phyloP scores from a whole-genome alignment of 1,139 yeast species.

The Ogataea hybrid region DNA sequence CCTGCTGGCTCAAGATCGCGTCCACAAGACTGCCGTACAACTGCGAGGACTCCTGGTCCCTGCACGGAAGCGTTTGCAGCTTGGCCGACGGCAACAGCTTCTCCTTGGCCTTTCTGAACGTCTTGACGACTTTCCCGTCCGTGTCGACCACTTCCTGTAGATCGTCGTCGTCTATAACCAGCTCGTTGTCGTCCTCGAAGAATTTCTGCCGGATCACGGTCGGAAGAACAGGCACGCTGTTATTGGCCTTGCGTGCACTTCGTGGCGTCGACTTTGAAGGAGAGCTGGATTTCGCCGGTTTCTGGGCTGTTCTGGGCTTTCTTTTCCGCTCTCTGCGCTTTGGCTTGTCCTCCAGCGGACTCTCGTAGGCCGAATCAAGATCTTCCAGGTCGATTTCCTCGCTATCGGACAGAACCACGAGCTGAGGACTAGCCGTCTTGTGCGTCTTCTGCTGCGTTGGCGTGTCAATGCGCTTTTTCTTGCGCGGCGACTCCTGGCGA shows the following conservation, averaged over 20 bases:
- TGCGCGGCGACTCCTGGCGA: slow-evolving; percentile 16
- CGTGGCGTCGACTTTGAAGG: neutral
- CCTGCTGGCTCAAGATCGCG: slow-evolving; percentile 70
- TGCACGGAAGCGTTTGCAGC: slow-evolving; percentile 72
- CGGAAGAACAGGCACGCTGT: slow-evolving; percentile 17
- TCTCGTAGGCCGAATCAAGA: slow-evolving; percentile 4
- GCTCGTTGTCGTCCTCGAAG: slow-evolving; percentile 21
- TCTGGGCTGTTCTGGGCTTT: neutral
- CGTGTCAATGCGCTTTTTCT: neutral
- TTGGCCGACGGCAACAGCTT: slow-evolving; percentile 64
- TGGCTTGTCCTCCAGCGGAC: neutral
- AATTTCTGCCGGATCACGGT: slow-evolving; percentile 17
- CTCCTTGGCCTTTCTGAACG: slow-evolving; percentile 55
- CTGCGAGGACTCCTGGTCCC: slow-evolving; percentile 83
- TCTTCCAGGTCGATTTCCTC: slow-evolving; percentile 3
- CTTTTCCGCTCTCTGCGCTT: neutral
- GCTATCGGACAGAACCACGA: neutral
- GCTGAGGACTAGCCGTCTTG: neutral
- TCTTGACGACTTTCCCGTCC: slow-evolving; percentile 18
- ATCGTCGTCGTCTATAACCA: slow-evolving; percentile 18
- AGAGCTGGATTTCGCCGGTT: neutral
- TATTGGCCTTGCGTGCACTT: slow-evolving; percentile 2
- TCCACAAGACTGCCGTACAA: slow-evolving; percentile 70
- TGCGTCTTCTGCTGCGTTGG: neutral
- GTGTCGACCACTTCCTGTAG: slow-evolving; percentile 12